Percentiles rank a stretch among this genome's conserved stretches.
phyloP scores from a whole-genome alignment of 1,284 basidiomycete species.

The Tylopilus sp. region DNA sequence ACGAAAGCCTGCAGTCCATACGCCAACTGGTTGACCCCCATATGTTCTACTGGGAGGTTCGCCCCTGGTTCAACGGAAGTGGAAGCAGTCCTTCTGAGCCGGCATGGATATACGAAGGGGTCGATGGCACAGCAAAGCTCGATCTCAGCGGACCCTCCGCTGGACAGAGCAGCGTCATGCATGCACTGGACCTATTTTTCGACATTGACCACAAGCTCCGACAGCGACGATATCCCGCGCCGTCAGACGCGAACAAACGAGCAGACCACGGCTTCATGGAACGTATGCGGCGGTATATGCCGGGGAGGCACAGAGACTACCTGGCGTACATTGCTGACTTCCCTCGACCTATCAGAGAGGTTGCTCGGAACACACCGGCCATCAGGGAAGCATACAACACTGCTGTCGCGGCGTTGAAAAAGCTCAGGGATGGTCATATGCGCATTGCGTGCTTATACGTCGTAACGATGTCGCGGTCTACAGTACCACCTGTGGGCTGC shows the following conservation, averaged over 20 bases:
- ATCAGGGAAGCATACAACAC: conserved; percentile 75
- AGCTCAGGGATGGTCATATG: conserved; percentile 84
- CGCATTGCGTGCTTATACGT: conserved; percentile 84
- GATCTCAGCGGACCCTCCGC: conserved; percentile 88
- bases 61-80: conserved; percentile 93
- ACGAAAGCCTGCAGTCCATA: conserved; percentile 65
- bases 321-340: conserved; percentile 49
- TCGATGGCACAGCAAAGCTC: conserved; percentile 52
- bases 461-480: conserved; percentile 66
- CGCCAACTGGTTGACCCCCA: conserved; percentile 79
- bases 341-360: conserved; percentile 52
- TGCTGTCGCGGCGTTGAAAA: conserved; percentile 75
- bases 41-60: conserved; percentile 86
- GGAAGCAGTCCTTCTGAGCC: conserved; percentile 50
- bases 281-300: conserved; percentile 79
- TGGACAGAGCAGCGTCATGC: conserved; percentile 91
- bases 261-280: conserved; percentile 77
- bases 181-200: conserved; percentile 76
- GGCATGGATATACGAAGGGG: conserved; percentile 85
- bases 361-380: conserved; percentile 52
- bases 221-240: conserved; percentile 63
- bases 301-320: conserved; percentile 70
- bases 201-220: conserved; percentile 81
- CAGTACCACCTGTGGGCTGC: conserved; percentile 44
- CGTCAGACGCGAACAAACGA: conserved; percentile 61